phyloP scores from a whole-genome alignment of 2,329 filamentous ascomycete species.

The Pseudogymnoascus sp. region DNA sequence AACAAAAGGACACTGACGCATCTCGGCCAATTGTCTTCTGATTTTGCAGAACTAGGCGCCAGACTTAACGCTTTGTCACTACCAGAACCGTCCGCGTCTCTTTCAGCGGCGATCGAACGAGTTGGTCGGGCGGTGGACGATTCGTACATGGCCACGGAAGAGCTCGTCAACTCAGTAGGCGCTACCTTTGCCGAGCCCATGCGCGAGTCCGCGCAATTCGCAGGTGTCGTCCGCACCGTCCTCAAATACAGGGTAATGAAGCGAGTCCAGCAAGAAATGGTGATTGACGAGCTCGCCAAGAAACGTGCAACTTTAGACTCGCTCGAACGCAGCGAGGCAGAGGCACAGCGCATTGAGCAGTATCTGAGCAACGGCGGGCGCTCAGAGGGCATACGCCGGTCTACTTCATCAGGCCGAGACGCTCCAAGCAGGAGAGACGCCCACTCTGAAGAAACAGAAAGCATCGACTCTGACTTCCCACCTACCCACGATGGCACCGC shows the following conservation, averaged over 20 bases:
- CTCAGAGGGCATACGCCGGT: constrained; percentile 56
- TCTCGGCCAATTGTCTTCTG: constrained; percentile 72
- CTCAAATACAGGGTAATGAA: constrained; percentile 87
- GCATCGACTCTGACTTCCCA: constrained; percentile 93
- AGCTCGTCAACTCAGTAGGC: constrained; percentile 78
- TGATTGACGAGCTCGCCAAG: constrained; percentile 82
- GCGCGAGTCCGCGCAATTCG: constrained; percentile 95
- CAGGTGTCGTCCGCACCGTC: constrained; percentile 83
- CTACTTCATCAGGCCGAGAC: constrained; percentile 49
- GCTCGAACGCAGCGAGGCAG: constrained; percentile 86
- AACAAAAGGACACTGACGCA: constrained; percentile 86
- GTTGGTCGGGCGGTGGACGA: constrained; percentile 91
- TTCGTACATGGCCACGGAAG: constrained; percentile 92
- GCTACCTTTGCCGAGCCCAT: constrained; percentile 96
- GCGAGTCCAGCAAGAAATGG: constrained; percentile 95
- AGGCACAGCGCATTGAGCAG: constrained; percentile 88
- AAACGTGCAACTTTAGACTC: constrained; percentile 77
- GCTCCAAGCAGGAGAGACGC: constrained; percentile 33
- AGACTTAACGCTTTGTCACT: constrained; percentile 94
- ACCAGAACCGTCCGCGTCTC: constrained; percentile 80
- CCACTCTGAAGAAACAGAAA: constrained; percentile 69
- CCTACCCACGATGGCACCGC: constrained; percentile 74
- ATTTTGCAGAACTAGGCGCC: constrained; percentile 89
- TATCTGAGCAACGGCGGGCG: constrained; percentile 73
- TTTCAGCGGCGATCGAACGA: constrained; percentile 88